Base-by-base conservation (phyloP, 805 yeast species). In the Saturnispora besseyi region DNA sequence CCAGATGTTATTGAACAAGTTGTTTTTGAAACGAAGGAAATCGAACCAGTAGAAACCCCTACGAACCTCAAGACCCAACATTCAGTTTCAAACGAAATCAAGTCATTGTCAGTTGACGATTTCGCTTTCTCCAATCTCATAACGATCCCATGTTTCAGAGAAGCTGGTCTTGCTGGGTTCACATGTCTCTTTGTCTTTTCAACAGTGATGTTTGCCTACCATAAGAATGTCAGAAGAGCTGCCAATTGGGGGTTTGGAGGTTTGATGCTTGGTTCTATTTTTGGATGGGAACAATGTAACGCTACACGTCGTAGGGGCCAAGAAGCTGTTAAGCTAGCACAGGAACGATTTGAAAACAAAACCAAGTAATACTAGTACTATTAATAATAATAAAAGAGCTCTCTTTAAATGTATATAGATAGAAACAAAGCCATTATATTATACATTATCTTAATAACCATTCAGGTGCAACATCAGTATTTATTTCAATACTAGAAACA, bases 221-320 rank as follows among this genome's bases (percentile, higher is more conserved):
- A 81, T 59, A 82, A 82, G 59, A 77, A 78, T 45, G 74, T 82
- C 0, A 62, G 69, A 9, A 75, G 75, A 53, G 81, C 95, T 1
- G 71, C 78, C 13, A 87, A 90, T 61, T 90, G 96, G 96, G 82
- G 83, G 9, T 72, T 86, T 46, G 84, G 85, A 36, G 95, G 93
- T 3, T 78, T 88, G 55, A 66, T 86, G 50, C 62, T 88, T 21
- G 96, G 96, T 0, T 80, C 87, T 42, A 74, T 86, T 0, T 81
- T 86, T 28, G 87, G 95, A 1, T 90, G 96, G 96, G 96, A 90
- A 62, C 96, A 88, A 66, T 90, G 98, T 64, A 74, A 96, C 51
- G 72, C 79, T 45, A 74, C 79, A 44, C 74, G 95, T 63, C 73
- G 82, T 18, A 36, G 21, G 12, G 40, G 40, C 4, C 40, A 36